Evolutionary conservation across 441 rosid species (phyloP).

Genomic region (Arabidopsis hybrid): DNA sequence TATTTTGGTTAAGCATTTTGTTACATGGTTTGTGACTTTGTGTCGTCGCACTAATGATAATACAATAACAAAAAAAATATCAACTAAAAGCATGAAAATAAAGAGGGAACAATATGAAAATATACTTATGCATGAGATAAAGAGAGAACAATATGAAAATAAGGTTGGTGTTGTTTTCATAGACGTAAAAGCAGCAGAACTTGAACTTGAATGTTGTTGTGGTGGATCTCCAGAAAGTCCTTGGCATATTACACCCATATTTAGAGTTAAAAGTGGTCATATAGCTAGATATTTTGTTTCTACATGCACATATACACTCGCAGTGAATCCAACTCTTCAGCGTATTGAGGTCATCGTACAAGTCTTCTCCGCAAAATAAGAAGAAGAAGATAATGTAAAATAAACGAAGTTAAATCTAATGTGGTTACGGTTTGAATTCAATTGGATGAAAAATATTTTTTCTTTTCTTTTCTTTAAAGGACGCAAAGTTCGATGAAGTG

Average conservation of each 20-base stretch:
- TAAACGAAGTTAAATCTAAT: slow-evolving; percentile 14
- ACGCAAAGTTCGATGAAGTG: slow-evolving; percentile 43
- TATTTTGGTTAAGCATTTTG: neutral
- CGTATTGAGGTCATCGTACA: neutral
- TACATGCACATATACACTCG: slow-evolving; percentile 18
- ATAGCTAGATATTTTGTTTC: slow-evolving; percentile 10
- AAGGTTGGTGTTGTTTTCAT: slow-evolving; percentile 8
- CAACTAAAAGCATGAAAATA: neutral
- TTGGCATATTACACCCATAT: neutral
- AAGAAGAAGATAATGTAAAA: slow-evolving; percentile 20
- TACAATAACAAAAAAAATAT: neutral
- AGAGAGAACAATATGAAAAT: neutral
- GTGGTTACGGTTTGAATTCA: slow-evolving; percentile 22
- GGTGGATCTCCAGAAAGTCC: neutral
- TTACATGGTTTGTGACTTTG: neutral
- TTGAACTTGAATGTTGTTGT: neutral
- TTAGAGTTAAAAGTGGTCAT: slow-evolving; percentile 10
- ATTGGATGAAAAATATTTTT: neutral
- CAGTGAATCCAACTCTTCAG: slow-evolving; percentile 20
- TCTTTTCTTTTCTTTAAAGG: neutral
- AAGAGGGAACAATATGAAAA: no score
- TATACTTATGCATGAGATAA: neutral
- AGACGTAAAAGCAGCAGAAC: slow-evolving; percentile 10
- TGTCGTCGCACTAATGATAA: neutral
- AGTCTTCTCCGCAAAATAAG: neutral